Evolutionary conservation across 768 basidiomycete species (phyloP), one percentile per base, ranked within the genome.

Genomic region (Cystofilobasidium capitatum): DNA sequence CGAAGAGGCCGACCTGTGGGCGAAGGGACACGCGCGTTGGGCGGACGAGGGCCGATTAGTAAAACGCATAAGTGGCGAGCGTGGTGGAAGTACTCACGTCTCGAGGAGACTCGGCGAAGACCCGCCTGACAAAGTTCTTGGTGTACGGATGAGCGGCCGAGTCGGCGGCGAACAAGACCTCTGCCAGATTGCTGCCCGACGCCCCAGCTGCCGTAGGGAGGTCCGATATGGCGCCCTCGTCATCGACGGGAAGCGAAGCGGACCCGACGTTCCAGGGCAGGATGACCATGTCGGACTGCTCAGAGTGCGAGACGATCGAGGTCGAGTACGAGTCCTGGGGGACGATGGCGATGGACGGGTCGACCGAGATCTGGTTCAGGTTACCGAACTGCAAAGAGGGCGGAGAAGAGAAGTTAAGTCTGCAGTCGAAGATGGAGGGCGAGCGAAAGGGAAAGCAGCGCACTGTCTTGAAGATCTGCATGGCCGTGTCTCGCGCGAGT

Each of bases 221-320:
- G 3, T 58, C 45, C 29, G 49, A 44, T 2, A 40, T 45, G 5
- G 47, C 55, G n/a, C 66, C 66, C 26, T 63, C 61, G 31, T 63
- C 49, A 13, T 58, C 68, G 33, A 45, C n/a, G 36, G 39, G 78
- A 75, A 14, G 85, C 78, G 33, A 82, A 79, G 6, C 83, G 81
- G 44, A 79, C 78, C 1, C 83, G 80, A 69, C 82, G 81, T 71
- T 81, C 96, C 96, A 99, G 0, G 92, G 90, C 3, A 98, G 72
- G 66, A 98, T 79, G 45, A 94, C 80, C 78, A 96, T 80, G 65
- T 97, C 84, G 0, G 87, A 83, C 3, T 76, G 80, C 8, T 77
- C 72, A 0, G 82, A 86, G 69, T 88, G 86, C 6, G 83, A 77
- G 0, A 83, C 77, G 29, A 97, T 85, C 6, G 82, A 82, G 0